Base-by-base conservation (phyloP, 768 basidiomycete species). In the Mrakia hoshinonis region DNA sequence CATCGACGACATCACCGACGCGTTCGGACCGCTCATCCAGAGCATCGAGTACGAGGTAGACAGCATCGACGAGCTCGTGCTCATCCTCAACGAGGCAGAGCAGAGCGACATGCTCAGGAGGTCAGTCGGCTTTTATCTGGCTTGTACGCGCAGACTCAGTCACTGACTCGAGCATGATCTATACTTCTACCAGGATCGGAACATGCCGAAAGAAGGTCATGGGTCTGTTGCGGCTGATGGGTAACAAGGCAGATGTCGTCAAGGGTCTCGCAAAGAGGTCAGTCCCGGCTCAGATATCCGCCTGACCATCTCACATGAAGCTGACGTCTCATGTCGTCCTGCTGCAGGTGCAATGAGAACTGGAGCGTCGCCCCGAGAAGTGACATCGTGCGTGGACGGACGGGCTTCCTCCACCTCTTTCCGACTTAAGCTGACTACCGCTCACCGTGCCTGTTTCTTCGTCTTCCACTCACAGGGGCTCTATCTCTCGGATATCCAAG, bases 21-120 rank as follows among this genome's bases (percentile, higher is more conserved):
- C 93, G 11, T 99, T 99, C 78, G 96, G 96, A 18, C 96, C 96
- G 5, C 85, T 99, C 70, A 98, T 99, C 76, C 96, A 98, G 80
- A 87, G 88, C 78, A 99, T 98, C 80, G 96, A 99, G 79, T 98
- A 98, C 76, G 96, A 99, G 81, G 96, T 99, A 80, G 96, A 99
- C 81, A 91, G 89, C 73, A 98, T 99, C 74, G 96, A 98, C 76
- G 96, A 99, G 81, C 84, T 99, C 62, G 96, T 98, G 76, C 83
- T 99, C 73, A 99, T 99, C 52, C 82, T 99, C 70, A 97, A 95
- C 78, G 92, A 93, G 77, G 87, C 90, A 1, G 92, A 94, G 80
- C 94, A 97, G 81, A 95, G 88, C 75, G 96, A 99, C 82, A 99
- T 99, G 96, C 82, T 99, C 76, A 83, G 95, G 75, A 83, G 85